Percentiles rank a stretch among this genome's conserved stretches.
Evolutionary conservation across 441 rosid genomes (phyloP).

Genomic region (Hura crepitans): DNA sequence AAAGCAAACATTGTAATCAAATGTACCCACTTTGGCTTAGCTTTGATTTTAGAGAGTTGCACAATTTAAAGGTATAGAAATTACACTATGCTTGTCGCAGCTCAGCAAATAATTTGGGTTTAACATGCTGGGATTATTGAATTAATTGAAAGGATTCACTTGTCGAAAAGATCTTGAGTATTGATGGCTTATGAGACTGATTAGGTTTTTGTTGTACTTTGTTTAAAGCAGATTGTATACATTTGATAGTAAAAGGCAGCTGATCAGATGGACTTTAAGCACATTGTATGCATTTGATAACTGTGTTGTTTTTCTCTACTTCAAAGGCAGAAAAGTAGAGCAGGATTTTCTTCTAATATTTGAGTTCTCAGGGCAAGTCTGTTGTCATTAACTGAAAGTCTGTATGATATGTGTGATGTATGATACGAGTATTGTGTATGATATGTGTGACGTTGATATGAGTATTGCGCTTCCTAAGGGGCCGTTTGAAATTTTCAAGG

Average conservation of each 20-base stretch:
- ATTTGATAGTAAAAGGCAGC: neutral
- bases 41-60: neutral
- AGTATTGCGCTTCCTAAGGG: neutral
- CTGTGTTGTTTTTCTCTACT: neutral
- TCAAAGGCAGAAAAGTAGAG: neutral
- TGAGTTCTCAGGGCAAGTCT: neutral
- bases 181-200: neutral
- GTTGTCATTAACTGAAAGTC: neutral
- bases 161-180: neutral
- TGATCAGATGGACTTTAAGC: neutral
- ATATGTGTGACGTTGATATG: no score
- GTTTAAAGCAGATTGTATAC: neutral
- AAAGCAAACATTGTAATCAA: neutral
- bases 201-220: neutral
- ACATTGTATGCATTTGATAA: neutral
- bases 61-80: no score
- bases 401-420: neutral
- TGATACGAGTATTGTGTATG: no score
- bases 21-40: neutral
- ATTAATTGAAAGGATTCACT: neutral
- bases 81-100: no score
- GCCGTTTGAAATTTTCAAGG: neutral
- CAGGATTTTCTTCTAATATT: neutral
- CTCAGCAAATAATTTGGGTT: no score
- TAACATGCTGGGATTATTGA: no score